Percentiles rank a stretch among this genome's conserved stretches.
Evolutionary conservation across 192 early-diverging fungal genomes (phyloP).

Genomic region (Coemansia sp.): DNA sequence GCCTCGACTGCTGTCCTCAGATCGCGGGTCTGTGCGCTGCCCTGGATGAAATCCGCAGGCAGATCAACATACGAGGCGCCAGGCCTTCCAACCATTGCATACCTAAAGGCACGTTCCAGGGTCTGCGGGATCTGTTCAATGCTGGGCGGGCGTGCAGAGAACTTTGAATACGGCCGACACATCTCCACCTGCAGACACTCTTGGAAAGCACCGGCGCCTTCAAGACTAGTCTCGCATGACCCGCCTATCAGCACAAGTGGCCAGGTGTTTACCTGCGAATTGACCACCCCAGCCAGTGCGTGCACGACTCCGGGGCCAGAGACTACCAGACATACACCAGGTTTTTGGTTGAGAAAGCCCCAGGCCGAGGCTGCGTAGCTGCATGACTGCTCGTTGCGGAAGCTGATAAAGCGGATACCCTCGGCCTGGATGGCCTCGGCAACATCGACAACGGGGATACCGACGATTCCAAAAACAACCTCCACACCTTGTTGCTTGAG

Average conservation of each 20-base stretch:
- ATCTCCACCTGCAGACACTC: constrained; percentile 65
- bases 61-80: constrained; percentile 66
- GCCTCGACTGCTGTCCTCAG: background rate
- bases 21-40: background rate
- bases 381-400: constrained; percentile 75
- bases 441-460: constrained; percentile 71
- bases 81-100: constrained; percentile 56
- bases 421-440: constrained; percentile 67
- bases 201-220: constrained; percentile 70
- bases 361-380: constrained; percentile 65
- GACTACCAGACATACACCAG: constrained; percentile 66
- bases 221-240: constrained; percentile 46
- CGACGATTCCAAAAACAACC: constrained; percentile 73
- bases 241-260: constrained; percentile 67
- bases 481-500: constrained; percentile 59
- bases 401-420: constrained; percentile 66
- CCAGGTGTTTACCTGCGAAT: constrained; percentile 70
- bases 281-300: constrained; percentile 63
- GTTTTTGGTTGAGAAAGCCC: constrained; percentile 59
- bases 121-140: constrained; percentile 51
- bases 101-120: constrained; percentile 55
- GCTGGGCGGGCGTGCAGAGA: constrained; percentile 49
- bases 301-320: constrained; percentile 73
- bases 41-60: constrained; percentile 67
- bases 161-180: constrained; percentile 61